These are phyloP conservation scores for Porphyrellus cyaneotinctus DNA, from an alignment of 768 basidiomycete species.

Conservation along the genomic window DNA sequence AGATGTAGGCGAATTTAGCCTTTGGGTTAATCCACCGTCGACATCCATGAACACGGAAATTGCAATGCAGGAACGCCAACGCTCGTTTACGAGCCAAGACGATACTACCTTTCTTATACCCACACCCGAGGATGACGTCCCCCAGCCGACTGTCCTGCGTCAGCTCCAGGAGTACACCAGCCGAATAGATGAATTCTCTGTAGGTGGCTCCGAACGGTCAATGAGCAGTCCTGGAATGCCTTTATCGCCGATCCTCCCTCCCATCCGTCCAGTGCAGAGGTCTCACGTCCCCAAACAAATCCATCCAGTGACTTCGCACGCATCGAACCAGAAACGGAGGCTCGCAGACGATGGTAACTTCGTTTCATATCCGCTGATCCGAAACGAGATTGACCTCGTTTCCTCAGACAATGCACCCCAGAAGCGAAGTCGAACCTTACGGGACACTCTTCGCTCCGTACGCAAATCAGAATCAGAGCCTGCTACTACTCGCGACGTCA, in stretches of 20 bases:
- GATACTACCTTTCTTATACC: conserved; percentile 8
- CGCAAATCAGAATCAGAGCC: conserved; percentile 31
- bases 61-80: neutral
- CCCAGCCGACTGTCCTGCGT: conserved; percentile 8
- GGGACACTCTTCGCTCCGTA: conserved; percentile 7
- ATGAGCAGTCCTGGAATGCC: neutral
- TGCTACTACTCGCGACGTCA: conserved; percentile 19
- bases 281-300: neutral
- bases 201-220: neutral
- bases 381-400: conserved; percentile 5
- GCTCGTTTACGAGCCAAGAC: conserved; percentile 1
- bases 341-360: conserved; percentile 4
- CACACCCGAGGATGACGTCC: neutral
- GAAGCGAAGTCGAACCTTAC: conserved; percentile 22
- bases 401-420: conserved; percentile 14
- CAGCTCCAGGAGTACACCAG: conserved; percentile 19
- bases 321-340: conserved; percentile 10
- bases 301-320: neutral
- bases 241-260: neutral
- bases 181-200: neutral
- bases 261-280: neutral
- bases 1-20: conserved; percentile 10
- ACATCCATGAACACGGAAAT: neutral
- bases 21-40: conserved; percentile 21
- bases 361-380: neutral